These are phyloP conservation scores for Ilyonectria robusta DNA, from an alignment of 2,329 filamentous ascomycete genomes.

Conservation along the genomic window DNA sequence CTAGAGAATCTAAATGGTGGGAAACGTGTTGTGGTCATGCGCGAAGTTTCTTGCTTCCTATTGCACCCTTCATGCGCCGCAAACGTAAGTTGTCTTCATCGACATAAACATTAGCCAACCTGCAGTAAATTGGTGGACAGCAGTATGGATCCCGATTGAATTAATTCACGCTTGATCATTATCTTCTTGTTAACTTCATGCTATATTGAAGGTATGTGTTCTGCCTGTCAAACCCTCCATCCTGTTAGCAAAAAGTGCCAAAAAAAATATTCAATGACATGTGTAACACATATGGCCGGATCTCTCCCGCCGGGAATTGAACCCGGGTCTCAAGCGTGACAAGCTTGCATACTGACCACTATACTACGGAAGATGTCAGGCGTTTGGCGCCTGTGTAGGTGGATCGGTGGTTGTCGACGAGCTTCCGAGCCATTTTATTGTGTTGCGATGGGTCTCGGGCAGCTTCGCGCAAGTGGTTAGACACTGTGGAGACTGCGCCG, in stretches of 20 bases:
- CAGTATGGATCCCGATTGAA: too few relatives aligned
- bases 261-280: background rate
- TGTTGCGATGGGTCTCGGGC: background rate
- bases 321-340: background rate
- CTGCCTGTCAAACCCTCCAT: too few relatives aligned
- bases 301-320: constrained; percentile 1
- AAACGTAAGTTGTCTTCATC: too few relatives aligned
- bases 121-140: too few relatives aligned
- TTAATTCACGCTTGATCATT: too few relatives aligned
- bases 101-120: too few relatives aligned
- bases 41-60: too few relatives aligned
- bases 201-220: too few relatives aligned
- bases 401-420: background rate
- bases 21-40: too few relatives aligned
- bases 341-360: constrained; percentile 1
- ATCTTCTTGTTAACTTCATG: too few relatives aligned
- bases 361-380: background rate
- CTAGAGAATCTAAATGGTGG: too few relatives aligned
- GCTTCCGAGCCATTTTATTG: background rate
- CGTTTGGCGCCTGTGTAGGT: background rate
- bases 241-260: background rate
- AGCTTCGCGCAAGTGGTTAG: background rate
- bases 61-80: too few relatives aligned
- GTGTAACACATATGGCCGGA: background rate
- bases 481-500: background rate